These are phyloP conservation scores for Recurvomyces mirabilis DNA, from an alignment of 495 filamentous ascomycete species.

Conservation along the genomic window DNA sequence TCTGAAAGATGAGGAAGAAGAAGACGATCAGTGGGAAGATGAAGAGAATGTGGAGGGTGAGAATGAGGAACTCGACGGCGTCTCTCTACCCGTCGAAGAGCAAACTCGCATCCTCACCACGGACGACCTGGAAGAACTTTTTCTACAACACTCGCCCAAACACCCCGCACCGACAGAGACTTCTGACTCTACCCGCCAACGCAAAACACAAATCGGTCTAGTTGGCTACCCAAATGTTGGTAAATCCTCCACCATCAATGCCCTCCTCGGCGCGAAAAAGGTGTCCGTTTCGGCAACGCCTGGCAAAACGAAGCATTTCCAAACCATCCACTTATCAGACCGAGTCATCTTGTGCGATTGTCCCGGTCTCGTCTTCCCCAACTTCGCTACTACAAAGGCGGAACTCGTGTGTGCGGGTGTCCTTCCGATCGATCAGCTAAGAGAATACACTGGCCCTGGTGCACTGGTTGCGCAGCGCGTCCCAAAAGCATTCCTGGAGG, in stretches of 20 bases:
- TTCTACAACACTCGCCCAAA: slow-evolving; percentile 46
- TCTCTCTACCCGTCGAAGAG: slow-evolving; percentile 29
- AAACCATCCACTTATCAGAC: slow-evolving; percentile 88
- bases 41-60: slow-evolving; percentile 25
- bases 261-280: slow-evolving; percentile 93
- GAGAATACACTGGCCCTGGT: slow-evolving; percentile 85
- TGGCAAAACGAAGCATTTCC: slow-evolving; percentile 99
- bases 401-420: slow-evolving; percentile 94
- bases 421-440: slow-evolving; percentile 91
- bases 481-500: slow-evolving; percentile 81
- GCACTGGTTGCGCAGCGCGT: slow-evolving; percentile 81
- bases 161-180: slow-evolving; percentile 6
- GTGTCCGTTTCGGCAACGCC: slow-evolving; percentile 96
- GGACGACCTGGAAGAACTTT: slow-evolving; percentile 82
- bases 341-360: slow-evolving; percentile 93
- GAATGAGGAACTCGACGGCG: slow-evolving; percentile 24
- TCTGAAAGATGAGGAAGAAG: slow-evolving; percentile 32
- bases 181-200: slow-evolving; percentile 24
- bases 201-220: slow-evolving; percentile 79
- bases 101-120: slow-evolving; percentile 74
- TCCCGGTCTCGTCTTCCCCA: slow-evolving; percentile 95
- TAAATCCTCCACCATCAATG: slow-evolving; percentile 98
- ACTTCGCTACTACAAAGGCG: slow-evolving; percentile 92
- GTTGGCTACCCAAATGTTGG: slow-evolving; percentile 99
- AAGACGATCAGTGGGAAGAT: slow-evolving; percentile 28